Conservation (phyloP, 257 asterid genomes). For the Jasminum sambac region DNA sequence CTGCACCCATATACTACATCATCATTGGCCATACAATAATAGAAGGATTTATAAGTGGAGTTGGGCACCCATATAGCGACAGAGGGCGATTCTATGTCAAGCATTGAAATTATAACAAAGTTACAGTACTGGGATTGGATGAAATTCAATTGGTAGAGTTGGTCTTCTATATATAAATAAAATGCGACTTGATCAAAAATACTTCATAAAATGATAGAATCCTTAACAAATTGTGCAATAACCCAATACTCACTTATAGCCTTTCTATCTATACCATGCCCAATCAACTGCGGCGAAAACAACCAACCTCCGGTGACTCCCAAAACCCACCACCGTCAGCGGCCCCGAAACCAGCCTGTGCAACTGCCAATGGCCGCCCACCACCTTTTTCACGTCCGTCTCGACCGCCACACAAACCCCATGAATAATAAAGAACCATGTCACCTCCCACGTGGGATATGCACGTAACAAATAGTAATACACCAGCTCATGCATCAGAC, state of each 20-base stretch:
- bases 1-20: no score
- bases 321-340: conserved; percentile 57
- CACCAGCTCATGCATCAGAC: conserved; percentile 72
- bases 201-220: no score
- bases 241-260: conserved; percentile 42
- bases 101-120: no score
- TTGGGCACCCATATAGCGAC: no score
- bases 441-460: conserved; percentile 78
- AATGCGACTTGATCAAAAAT: no score
- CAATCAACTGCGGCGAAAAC: conserved; percentile 62
- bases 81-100: no score
- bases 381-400: conserved; percentile 38
- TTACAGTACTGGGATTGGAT: no score
- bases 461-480: conserved; percentile 53
- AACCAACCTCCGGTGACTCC: conserved; percentile 57
- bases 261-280: conserved; percentile 40
- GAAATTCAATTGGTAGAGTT: no score
- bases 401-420: conserved; percentile 53
- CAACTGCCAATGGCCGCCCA: conserved; percentile 37
- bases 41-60: no score
- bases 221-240: not conserved
- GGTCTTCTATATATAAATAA: no score
- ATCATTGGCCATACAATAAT: no score
- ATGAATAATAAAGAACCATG: conserved; percentile 62
- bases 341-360: conserved; percentile 44